Evolutionary conservation across 1,284 basidiomycete genomes (phyloP), one percentile per base, ranked within the genome.

Genomic region (Peniophora sp.): DNA sequence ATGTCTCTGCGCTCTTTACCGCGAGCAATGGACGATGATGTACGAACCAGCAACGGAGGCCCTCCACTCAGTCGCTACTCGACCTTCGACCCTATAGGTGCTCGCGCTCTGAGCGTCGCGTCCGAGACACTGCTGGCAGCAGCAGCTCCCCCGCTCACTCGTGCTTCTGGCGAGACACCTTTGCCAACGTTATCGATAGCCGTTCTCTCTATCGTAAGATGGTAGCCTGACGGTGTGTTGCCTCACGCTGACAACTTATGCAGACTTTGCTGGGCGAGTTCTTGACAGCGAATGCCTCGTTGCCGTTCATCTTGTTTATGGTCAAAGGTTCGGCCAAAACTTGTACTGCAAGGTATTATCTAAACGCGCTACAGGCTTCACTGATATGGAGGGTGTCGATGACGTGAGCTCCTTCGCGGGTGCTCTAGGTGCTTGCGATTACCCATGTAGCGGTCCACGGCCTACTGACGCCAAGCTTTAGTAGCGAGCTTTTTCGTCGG

Each of bases 221-320:
- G n/a, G 5, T 20, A 5, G 8, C n/a, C n/a, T 20, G 8, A 6
- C 8, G n/a, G 5, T 41, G 16, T 41, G 38, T 5, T n/a, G 5
- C 16, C 16, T n/a, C 8, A 6, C 16, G 19, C 16, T n/a, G 8
- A 41, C 8, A 41, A 5, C 8, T 20, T n/a, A 8, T 17, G 9
- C 35, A 58, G 43, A 48, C 45, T 44, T 45, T 59, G 93, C 75
- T 95, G n/a, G 92, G 91, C 46, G 93, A 97, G 67, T 93, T 96
- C 62, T 67, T 96, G 39, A 87, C 85, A 10, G 92, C 93, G 23
- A 93, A 92, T 62, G 85, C 94, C 27, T 89, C 89, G 11, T 89
- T 89, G 34, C 91, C 89, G 16, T 94, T 93, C 65, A 66, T 93
- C 47, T 72, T 93, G 52, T 91, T 91, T 70, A 95, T 96, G 92